Percentiles rank a stretch among this genome's conserved stretches.
phyloP scores from a whole-genome alignment of 2,329 filamentous ascomycete genomes.

The Aspergillus ochraceoroseus region DNA sequence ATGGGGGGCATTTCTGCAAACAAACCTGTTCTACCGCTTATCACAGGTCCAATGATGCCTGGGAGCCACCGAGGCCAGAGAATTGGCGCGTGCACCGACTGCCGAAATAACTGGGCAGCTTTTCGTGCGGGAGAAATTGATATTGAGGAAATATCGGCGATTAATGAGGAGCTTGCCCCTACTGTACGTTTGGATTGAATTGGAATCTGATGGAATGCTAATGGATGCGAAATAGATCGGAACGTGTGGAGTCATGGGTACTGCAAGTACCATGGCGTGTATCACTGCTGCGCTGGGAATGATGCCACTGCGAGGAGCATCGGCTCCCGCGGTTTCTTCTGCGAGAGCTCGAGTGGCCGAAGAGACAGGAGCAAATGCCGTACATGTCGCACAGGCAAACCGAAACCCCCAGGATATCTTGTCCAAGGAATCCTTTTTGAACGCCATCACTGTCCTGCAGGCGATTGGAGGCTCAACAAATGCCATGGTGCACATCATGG shows the following conservation, averaged over 20 bases:
- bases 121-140: slow-evolving; percentile 63
- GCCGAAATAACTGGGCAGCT: slow-evolving; percentile 66
- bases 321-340: slow-evolving; percentile 52
- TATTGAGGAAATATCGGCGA: slow-evolving; percentile 64
- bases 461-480: slow-evolving; percentile 56
- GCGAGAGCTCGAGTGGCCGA: slow-evolving; percentile 51
- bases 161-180: slow-evolving; percentile 69
- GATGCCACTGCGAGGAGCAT: slow-evolving; percentile 51
- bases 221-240: slow-evolving; percentile 35
- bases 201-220: background rate
- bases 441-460: slow-evolving; percentile 51
- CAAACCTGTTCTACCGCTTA: slow-evolving; percentile 63
- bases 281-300: slow-evolving; percentile 50
- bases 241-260: slow-evolving; percentile 57
- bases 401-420: slow-evolving; percentile 45
- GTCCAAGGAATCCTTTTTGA: slow-evolving; percentile 47
- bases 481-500: slow-evolving; percentile 52
- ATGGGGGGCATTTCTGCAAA: slow-evolving; percentile 73
- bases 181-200: slow-evolving; percentile 48
- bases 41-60: slow-evolving; percentile 72
- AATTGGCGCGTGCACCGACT: slow-evolving; percentile 70
- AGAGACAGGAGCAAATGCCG: slow-evolving; percentile 50
- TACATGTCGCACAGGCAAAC: slow-evolving; percentile 39
- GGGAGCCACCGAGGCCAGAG: slow-evolving; percentile 60
- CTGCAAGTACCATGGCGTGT: slow-evolving; percentile 55